These are phyloP conservation scores for Leishmania major DNA, from an alignment of 208 protist species.

Conservation along the genomic window DNA sequence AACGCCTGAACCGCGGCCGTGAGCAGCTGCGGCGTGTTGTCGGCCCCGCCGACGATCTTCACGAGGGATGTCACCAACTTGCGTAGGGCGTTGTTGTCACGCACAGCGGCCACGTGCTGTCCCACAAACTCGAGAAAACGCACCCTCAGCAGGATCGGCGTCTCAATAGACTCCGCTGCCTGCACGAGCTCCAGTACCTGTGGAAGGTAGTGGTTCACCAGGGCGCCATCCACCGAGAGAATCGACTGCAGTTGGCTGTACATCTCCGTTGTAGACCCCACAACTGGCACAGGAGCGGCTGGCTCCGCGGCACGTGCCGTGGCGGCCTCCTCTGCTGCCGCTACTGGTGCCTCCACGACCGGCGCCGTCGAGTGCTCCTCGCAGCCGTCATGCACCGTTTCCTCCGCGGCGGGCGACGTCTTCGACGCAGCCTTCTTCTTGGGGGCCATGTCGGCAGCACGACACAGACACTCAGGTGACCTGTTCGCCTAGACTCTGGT, in stretches of 20 bases:
- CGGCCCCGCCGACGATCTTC: constrained; percentile 73
- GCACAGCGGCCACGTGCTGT: constrained; percentile 53
- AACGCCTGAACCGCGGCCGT: constrained; percentile 81
- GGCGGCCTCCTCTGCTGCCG: constrained; percentile 1
- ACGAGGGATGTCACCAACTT: constrained; percentile 82
- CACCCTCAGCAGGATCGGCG: constrained; percentile 76
- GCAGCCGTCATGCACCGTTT: neutral
- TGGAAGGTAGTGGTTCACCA: constrained; percentile 61
- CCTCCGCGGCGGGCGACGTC: constrained; percentile 11
- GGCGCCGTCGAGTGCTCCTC: constrained; percentile 5
- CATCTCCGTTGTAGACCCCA: constrained; percentile 52
- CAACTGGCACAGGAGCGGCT: constrained; percentile 26
- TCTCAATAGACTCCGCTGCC: constrained; percentile 61
- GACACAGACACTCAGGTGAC: neutral
- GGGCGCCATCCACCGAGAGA: constrained; percentile 44
- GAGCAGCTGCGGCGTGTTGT: constrained; percentile 79
- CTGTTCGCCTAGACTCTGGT: constrained; percentile 8
- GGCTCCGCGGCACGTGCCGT: constrained; percentile 9
- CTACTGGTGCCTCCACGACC: neutral
- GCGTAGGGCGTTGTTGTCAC: constrained; percentile 73
- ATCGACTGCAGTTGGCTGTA: constrained; percentile 71
- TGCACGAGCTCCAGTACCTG: constrained; percentile 61
- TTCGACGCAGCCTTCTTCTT: constrained; percentile 55
- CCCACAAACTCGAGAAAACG: constrained; percentile 77
- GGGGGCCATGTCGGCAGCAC: constrained; percentile 49